These are phyloP conservation scores for Aquanectria penicillioides DNA, from an alignment of 2,329 filamentous ascomycete species.

Conservation along the genomic window DNA sequence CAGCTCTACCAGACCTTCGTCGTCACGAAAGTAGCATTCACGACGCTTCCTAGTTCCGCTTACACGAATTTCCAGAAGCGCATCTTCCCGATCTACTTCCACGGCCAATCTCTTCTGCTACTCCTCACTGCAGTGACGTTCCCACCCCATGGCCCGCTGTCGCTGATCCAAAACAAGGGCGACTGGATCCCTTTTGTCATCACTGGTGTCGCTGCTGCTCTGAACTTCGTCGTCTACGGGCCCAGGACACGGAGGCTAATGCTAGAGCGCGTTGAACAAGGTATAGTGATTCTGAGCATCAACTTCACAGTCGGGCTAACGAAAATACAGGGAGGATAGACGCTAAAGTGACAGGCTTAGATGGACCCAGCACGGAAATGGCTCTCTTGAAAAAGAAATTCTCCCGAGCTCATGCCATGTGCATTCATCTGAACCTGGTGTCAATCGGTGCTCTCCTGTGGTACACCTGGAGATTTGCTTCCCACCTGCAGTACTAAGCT, in stretches of 20 bases:
- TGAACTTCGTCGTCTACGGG: constrained; percentile 51
- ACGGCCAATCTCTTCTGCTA: constrained; percentile 47
- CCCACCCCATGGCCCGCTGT: constrained; percentile 44
- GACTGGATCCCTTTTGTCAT: constrained; percentile 49
- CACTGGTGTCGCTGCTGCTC: constrained; percentile 41
- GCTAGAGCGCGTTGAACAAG: constrained; percentile 40
- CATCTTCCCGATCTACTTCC: constrained; percentile 55
- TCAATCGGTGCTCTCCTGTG: constrained; percentile 46
- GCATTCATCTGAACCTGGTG: constrained; percentile 54
- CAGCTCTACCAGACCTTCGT: constrained; percentile 53
- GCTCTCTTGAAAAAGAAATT: constrained; percentile 44
- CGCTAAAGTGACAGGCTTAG: constrained; percentile 5
- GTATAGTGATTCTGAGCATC: constrained; percentile 16
- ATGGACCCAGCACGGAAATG: constrained; percentile 30
- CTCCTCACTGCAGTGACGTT: constrained; percentile 47
- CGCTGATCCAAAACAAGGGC: constrained; percentile 40
- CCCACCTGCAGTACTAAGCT: constrained; percentile 27
- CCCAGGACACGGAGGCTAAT: constrained; percentile 46
- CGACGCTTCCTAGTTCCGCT: constrained; percentile 46
- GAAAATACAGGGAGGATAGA: constrained; percentile 23
- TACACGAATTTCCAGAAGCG: constrained; percentile 52
- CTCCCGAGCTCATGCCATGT: constrained; percentile 51
- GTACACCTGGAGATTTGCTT: constrained; percentile 42
- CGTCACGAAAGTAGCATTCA: constrained; percentile 48
- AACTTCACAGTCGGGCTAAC: not conserved